A percentile compares a stretch with the other conserved stretches of the same genome.
Conservation (phyloP, 495 filamentous ascomycete species). For the Aspergillus campestris region DNA sequence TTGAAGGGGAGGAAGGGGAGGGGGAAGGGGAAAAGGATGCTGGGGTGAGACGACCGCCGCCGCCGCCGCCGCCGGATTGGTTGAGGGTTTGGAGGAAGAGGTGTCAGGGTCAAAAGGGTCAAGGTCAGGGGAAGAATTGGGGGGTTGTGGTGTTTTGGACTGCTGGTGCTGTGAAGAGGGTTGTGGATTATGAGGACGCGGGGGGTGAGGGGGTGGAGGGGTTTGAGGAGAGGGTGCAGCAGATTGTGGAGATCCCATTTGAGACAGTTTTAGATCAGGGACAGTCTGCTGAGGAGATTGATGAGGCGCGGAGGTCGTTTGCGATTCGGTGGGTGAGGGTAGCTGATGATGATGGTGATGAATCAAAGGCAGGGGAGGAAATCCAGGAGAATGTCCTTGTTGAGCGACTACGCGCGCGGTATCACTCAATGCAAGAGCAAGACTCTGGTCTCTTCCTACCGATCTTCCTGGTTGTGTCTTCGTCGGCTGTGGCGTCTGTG, state of each 20-base stretch:
- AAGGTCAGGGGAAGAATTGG: neutral
- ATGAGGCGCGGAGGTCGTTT: neutral
- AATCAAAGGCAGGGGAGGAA: neutral
- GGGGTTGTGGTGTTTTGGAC: slow-evolving; percentile 3
- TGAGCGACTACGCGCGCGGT: slow-evolving; percentile 3
- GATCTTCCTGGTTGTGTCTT: slow-evolving; percentile 1
- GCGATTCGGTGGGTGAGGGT: neutral
- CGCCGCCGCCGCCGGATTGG: neutral
- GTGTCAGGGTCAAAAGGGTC: neutral
- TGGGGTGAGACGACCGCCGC: neutral
- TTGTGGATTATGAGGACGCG: neutral
- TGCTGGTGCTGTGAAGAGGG: neutral
- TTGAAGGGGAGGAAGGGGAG: too few relatives aligned
- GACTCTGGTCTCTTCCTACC: neutral
- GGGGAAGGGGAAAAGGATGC: too few relatives aligned
- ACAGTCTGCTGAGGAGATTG: neutral
- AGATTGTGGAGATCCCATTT: slow-evolving; percentile 2
- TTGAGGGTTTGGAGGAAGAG: slow-evolving; percentile 1
- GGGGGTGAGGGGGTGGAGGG: neutral
- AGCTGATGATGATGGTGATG: neutral
- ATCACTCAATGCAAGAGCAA: slow-evolving; percentile 1
- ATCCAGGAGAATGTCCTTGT: neutral
- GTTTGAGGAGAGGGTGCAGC: neutral
- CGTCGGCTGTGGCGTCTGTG: slow-evolving; percentile 2
- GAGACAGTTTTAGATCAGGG: slow-evolving; percentile 1